Evolutionary conservation across 2,329 filamentous ascomycete genomes (phyloP), one percentile per base, ranked within the genome.

Genomic region (Chaetoscypha palmicola): DNA sequence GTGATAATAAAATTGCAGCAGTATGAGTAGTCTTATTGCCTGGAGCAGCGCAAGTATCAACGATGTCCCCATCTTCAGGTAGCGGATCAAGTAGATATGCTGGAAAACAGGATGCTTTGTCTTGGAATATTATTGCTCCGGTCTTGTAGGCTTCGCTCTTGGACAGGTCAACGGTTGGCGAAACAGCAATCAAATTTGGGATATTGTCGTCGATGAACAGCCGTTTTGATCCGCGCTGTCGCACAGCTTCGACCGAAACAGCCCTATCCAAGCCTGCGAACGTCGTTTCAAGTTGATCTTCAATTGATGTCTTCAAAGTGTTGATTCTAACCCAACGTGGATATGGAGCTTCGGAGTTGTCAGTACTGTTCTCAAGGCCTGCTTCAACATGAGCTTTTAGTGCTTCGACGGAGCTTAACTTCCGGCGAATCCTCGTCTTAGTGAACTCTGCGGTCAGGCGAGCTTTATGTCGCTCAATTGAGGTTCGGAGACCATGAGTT

Each of bases 11-110:
- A 3, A 96, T 77, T 2, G 88, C 84, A 0, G 90, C 89, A 36
- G 94, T 67, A 63, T 97, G 92, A 5, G 91, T 97, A 1, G 92
- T 97, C 67, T 98, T 98, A 64, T 98, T 98, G 4, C 92, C 92
- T 1, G 92, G 92, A 1, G 92, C 92, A 0, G 92, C 87, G 62
- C 91, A 97, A 0, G 86, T 86, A 64, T 98, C 92, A n/a, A 97
- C 77, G 7, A 94, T 70, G 58, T 92, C 80, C 19, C 87, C 87
- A 51, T 83, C 77, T 45, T 76, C 70, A 7, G 77, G 68, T 0
- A 67, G 68, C 0, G 84, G 79, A 40, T 94, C 73, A 0, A 98
- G 70, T 2, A 98, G 70, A 60, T 92, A 92, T 1, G 91, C 92
- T 0, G 92, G 92, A 58, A 98, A 96, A 61, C 92, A 98, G 1